phyloP scores from a whole-genome alignment of 2,329 filamentous ascomycete genomes.

The Eurotiales sp. region DNA sequence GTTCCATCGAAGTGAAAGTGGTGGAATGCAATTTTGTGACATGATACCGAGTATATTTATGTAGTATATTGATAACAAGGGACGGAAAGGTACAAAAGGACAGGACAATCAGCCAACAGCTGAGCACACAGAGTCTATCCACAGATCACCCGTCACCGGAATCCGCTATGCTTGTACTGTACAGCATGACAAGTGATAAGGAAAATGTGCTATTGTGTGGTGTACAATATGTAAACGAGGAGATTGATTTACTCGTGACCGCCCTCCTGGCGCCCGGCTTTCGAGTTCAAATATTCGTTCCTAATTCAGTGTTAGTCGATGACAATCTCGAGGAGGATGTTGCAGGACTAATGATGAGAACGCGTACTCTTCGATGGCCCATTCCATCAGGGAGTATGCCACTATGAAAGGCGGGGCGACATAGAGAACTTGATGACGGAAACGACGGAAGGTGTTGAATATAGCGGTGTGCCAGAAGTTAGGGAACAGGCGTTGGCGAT shows the following conservation, averaged over 20 bases:
- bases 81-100: conserved; percentile 8
- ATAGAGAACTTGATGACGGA: conserved; percentile 83
- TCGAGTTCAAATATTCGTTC: conserved; percentile 51
- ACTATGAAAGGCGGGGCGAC: conserved; percentile 72
- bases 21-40: no score
- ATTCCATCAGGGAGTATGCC: conserved; percentile 81
- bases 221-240: conserved; percentile 6
- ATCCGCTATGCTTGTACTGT: conserved; percentile 11
- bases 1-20: no score
- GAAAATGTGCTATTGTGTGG: neutral
- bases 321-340: neutral
- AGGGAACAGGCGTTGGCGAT: conserved; percentile 85
- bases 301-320: conserved; percentile 23
- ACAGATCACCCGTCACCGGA: neutral
- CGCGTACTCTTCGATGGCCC: conserved; percentile 80
- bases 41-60: neutral
- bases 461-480: conserved; percentile 74
- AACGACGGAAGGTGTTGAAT: conserved; percentile 93
- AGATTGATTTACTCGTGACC: conserved; percentile 26
- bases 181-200: conserved; percentile 6
- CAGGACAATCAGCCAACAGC: neutral
- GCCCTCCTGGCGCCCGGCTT: conserved; percentile 41
- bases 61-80: neutral
- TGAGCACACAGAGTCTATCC: neutral
- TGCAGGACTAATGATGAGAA: no score